Evolutionary conservation across 2,329 filamentous ascomycete species (phyloP).

Genomic region (Gnomoniopsis smithogilvyi): DNA sequence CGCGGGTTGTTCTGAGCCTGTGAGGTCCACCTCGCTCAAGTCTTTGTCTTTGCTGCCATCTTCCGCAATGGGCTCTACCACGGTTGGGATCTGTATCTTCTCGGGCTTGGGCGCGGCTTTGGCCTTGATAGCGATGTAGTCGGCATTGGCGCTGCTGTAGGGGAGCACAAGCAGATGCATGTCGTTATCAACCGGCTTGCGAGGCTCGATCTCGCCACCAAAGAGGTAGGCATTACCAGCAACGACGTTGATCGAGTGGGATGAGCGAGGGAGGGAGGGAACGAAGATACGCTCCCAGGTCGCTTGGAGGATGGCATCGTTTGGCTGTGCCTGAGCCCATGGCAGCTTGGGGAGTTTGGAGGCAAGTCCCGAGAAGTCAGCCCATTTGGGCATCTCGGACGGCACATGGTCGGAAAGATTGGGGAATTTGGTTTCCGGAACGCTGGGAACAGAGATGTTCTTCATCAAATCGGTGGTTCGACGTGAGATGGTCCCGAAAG

Average conservation of each 20-base stretch:
- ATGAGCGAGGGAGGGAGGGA: conserved; percentile 64
- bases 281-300: conserved; percentile 59
- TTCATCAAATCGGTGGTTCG: conserved; percentile 30
- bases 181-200: conserved; percentile 67
- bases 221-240: conserved; percentile 61
- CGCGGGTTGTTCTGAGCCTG: conserved; percentile 2
- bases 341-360: conserved; percentile 24
- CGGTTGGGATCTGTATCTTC: conserved; percentile 18
- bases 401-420: conserved; percentile 12
- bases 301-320: conserved; percentile 42
- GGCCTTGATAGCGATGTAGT: conserved; percentile 57
- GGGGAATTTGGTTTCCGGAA: conserved; percentile 26
- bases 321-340: conserved; percentile 14
- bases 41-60: conserved; percentile 29
- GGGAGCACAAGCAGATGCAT: conserved; percentile 65
- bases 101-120: conserved; percentile 30
- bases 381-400: conserved; percentile 23
- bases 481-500: conserved; percentile 50
- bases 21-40: conserved; percentile 22
- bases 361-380: conserved; percentile 22
- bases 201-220: conserved; percentile 67
- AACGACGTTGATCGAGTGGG: conserved; percentile 65
- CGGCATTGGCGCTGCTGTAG: conserved; percentile 53
- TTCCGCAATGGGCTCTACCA: conserved; percentile 22
- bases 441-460: conserved; percentile 11